Conservation (phyloP, 202 grass and related monocot species). For the Panicum hallii region DNA sequence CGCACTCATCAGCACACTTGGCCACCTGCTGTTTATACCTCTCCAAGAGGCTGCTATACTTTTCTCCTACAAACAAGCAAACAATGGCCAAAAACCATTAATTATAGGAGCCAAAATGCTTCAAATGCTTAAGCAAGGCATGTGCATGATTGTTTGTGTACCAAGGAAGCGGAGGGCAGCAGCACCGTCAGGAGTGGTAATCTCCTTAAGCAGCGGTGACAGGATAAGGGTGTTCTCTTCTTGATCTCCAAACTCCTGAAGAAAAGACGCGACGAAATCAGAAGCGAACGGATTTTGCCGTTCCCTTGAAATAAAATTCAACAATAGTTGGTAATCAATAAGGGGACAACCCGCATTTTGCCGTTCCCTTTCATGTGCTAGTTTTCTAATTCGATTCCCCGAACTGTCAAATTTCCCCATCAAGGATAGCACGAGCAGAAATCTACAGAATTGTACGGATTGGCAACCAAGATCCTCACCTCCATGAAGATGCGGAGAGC, state of each 20-base stretch:
- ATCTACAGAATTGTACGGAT: not conserved
- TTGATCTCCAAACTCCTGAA: conserved; percentile 55
- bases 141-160: conserved; percentile 36
- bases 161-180: conserved; percentile 68
- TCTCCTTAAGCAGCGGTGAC: conserved; percentile 63
- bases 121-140: conserved; percentile 37
- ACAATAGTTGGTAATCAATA: not conserved
- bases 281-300: not conserved
- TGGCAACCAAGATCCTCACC: conserved; percentile 27
- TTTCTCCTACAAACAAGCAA: conserved; percentile 57
- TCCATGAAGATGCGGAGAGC: conserved; percentile 44
- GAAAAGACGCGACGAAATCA: conserved; percentile 7
- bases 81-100: not conserved
- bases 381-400: not conserved
- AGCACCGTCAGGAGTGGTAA: conserved; percentile 55
- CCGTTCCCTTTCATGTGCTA: not conserved
- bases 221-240: conserved; percentile 43
- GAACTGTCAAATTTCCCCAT: not conserved
- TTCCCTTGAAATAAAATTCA: not conserved
- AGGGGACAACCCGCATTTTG: not conserved
- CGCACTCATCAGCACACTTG: conserved; percentile 71
- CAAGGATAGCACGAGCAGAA: not conserved
- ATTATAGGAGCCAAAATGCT: conserved; percentile 4
- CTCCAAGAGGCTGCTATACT: conserved; percentile 70
- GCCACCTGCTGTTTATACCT: conserved; percentile 44